Base-by-base conservation (phyloP, 129 eudicot genomes). In the Smallanthus sonchifolius region DNA sequence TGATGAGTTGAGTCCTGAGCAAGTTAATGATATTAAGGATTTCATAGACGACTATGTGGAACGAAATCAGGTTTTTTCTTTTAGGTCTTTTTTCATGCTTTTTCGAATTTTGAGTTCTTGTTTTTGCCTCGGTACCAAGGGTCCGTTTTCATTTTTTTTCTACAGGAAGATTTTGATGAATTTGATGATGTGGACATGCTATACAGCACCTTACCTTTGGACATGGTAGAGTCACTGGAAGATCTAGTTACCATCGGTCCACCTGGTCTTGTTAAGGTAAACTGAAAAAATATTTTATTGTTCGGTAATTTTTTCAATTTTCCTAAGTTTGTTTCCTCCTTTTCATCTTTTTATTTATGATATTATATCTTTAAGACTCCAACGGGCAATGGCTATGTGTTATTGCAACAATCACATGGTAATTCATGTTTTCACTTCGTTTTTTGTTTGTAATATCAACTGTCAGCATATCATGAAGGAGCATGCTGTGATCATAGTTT, bases 21-120 rank as follows among this genome's bases (percentile, higher is more conserved):
- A 95, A 75, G 97, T 95, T 83, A 91, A 95, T 39, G 99, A 95
- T 72, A 96, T 88, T 42, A 95, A 95, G 81, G 99, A 95, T 75
- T 95, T 95, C 85, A 69, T 95, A 77, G 99, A 95, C 24, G 99
- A 95, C 80, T 95, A 95, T 74, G 96, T 95, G 74, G 99, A 95
- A 62, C 91, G 99, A 39, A 95, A 95, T 85, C 99, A 95, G 99
- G 99, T 94, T 39, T 16, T 60, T 60, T 13, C 60, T 34, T 5
- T 60, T 60, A 24, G 9, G 9, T 24, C 10, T 37, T 52, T 42
- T 51, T 24, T 52, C 54, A 36, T 66, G 17, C 42, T 44, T 19
- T 74, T 32, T 37, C 62, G 2, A 36, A 49, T 37, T 19, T 74
- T 32, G 10, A 30, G 16, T 30, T 68, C 63, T 24, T 38, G 56